Conservation (phyloP, 2,329 filamentous ascomycete genomes). For the Diplodia seriata region DNA sequence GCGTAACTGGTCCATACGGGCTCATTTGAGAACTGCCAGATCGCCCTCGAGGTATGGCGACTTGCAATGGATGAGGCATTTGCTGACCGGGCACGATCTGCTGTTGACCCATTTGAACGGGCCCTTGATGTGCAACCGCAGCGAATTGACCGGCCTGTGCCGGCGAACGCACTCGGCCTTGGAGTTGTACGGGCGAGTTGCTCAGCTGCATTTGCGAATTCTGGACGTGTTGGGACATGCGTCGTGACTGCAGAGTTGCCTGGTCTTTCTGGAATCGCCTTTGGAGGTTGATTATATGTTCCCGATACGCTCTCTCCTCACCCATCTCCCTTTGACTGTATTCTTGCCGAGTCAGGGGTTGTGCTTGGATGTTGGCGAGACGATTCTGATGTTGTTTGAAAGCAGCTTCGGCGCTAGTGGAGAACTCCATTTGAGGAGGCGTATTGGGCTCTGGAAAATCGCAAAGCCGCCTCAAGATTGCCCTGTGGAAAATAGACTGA, state of each 20-base stretch:
- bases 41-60: background rate
- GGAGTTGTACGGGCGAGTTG: background rate
- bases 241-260: background rate
- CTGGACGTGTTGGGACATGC: conserved; percentile 12
- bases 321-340: background rate
- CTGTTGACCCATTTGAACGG: background rate
- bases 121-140: background rate
- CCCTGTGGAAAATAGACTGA: conserved; percentile 62
- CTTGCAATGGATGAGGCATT: background rate
- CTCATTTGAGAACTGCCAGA: background rate
- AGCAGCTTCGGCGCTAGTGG: background rate
- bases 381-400: conserved; percentile 7
- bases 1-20: background rate
- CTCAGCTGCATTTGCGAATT: background rate
- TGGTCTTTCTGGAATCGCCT: background rate
- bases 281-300: background rate
- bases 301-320: conserved; percentile 1
- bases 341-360: background rate
- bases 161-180: background rate
- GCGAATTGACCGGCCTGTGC: background rate
- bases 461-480: conserved; percentile 56
- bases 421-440: background rate
- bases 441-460: conserved; percentile 11
- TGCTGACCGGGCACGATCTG: background rate
- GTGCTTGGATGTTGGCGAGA: background rate